A percentile compares a stretch with the other conserved stretches of the same genome.
Evolutionary conservation across 1,139 yeast genomes (phyloP).

Genomic region (Barnettozyma hawaiiensis): DNA sequence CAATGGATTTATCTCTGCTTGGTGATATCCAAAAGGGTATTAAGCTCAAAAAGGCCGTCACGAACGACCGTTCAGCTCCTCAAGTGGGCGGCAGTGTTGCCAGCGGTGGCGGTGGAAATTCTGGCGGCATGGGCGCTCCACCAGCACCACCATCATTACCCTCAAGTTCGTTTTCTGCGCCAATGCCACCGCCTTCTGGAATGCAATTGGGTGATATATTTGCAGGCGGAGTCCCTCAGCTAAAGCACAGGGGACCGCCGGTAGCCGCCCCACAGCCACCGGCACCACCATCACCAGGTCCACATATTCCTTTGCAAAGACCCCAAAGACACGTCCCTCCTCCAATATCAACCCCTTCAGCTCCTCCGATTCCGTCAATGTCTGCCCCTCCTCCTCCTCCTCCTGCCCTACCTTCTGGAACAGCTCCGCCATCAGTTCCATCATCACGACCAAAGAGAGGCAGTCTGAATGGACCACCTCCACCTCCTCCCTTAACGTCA

Average conservation of each 20-base stretch:
- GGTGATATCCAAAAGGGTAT: slow-evolving; percentile 84
- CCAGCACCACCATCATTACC: slow-evolving; percentile 9
- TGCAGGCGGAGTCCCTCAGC: slow-evolving; percentile 83
- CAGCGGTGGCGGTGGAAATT: no score
- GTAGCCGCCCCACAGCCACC: slow-evolving; percentile 25
- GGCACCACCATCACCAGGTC: slow-evolving; percentile 18
- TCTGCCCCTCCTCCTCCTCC: slow-evolving; percentile 20
- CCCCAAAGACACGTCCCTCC: slow-evolving; percentile 12
- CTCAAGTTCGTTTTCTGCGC: slow-evolving; percentile 15
- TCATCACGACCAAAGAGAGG: slow-evolving; percentile 17
- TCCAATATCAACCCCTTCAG: slow-evolving; percentile 14
- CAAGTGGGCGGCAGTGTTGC: slow-evolving; percentile 33
- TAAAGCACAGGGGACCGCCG: slow-evolving; percentile 43
- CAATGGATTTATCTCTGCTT: slow-evolving; percentile 48
- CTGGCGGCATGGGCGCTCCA: no score
- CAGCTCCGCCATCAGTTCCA: slow-evolving; percentile 17
- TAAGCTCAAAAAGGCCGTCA: slow-evolving; percentile 66
- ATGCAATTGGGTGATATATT: slow-evolving; percentile 66
- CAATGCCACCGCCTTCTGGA: slow-evolving; percentile 32
- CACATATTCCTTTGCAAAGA: slow-evolving; percentile 9
- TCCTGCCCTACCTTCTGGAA: slow-evolving; percentile 22
- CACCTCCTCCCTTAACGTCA: slow-evolving; percentile 13
- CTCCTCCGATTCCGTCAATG: slow-evolving; percentile 12
- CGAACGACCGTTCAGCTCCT: slow-evolving; percentile 66
- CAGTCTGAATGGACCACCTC: background rate